Conservation (phyloP, 2,329 filamentous ascomycete species). For the Colletotrichum tropicicola region DNA sequence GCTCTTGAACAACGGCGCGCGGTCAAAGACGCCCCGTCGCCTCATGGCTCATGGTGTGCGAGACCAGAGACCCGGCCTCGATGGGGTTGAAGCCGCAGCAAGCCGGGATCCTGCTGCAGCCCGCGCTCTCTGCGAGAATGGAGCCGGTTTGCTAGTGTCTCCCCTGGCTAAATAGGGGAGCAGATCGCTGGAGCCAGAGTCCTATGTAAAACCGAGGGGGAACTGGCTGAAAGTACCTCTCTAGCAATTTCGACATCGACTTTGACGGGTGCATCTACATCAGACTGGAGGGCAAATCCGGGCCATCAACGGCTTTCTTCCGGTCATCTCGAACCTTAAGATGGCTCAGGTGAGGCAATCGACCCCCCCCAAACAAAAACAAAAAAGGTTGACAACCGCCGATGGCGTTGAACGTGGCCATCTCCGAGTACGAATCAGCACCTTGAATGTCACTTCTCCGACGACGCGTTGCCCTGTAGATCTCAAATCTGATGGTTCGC, state of each 20-base stretch:
- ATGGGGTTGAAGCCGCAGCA: background rate
- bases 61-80: background rate
- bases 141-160: background rate
- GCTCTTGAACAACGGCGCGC: background rate
- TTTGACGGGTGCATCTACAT: background rate
- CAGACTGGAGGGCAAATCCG: background rate
- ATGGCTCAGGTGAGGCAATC: slow-evolving; percentile 1
- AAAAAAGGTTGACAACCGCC: background rate
- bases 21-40: background rate
- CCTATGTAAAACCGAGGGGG: background rate
- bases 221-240: too few species aligned
- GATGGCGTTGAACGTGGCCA: background rate
- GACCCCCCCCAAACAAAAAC: too few species aligned
- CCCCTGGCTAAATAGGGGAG: background rate
- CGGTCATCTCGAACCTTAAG: background rate
- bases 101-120: slow-evolving; percentile 9
- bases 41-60: background rate
- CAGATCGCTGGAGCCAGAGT: background rate
- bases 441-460: background rate
- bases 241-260: background rate
- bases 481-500: slow-evolving; percentile 4
- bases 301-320: background rate
- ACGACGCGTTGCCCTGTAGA: slow-evolving; percentile 2
- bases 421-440: background rate
- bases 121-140: slow-evolving; percentile 2